Conservation (phyloP, 164 flowering plant species). For the Chimonanthus salicifolius region DNA sequence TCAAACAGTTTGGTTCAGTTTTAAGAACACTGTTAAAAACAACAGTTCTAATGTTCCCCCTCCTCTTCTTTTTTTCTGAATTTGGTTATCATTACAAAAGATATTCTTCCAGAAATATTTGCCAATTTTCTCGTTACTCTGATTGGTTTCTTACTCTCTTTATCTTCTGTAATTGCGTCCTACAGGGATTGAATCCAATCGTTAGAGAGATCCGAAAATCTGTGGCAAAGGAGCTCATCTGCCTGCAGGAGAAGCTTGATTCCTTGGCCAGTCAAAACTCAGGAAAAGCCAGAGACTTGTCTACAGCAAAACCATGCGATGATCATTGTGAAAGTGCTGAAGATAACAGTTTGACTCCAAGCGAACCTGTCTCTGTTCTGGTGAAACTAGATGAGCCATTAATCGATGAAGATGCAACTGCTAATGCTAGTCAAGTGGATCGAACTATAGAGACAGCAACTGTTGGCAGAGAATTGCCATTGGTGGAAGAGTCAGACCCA, state of each 20-base stretch:
- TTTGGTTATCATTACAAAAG: no score
- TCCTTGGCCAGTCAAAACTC: slow-evolving; percentile 7
- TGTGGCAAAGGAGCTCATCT: slow-evolving; percentile 63
- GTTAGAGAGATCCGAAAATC: slow-evolving; percentile 60
- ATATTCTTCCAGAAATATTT: no score
- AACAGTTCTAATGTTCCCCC: no score
- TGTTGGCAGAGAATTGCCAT: neutral
- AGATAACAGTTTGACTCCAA: neutral
- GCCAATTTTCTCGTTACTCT: neutral
- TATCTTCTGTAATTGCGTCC: neutral
- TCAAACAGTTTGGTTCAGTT: no score
- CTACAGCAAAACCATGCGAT: neutral
- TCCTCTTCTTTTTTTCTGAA: no score
- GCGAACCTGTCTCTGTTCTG: neutral
- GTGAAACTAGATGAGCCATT: neutral
- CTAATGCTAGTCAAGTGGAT: neutral
- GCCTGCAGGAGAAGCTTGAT: slow-evolving; percentile 65
- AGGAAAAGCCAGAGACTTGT: neutral
- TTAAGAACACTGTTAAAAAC: no score
- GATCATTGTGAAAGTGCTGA: neutral
- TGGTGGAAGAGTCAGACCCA: neutral
- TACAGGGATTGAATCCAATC: slow-evolving; percentile 54
- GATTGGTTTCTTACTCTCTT: neutral
- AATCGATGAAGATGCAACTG: neutral
- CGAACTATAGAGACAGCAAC: neutral